Conservation (phyloP, 106 monocot species). For the Platanthera zijinensis region DNA sequence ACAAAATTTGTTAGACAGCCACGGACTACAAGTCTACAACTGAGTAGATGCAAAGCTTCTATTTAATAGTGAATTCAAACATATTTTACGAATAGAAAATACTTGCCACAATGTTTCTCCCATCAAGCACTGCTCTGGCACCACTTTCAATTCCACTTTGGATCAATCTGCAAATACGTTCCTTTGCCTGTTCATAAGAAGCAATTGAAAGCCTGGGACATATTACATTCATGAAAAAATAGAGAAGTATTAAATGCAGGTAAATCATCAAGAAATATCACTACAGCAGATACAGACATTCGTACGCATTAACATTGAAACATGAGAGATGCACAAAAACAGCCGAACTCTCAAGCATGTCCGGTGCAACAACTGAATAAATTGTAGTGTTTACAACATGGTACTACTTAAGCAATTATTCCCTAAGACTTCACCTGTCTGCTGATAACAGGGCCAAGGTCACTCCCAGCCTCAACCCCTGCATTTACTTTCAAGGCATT, state of each 20-base stretch:
- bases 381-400: not conserved
- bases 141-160: constrained; percentile 82
- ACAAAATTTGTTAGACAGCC: not conserved
- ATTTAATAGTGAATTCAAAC: not conserved
- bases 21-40: not conserved
- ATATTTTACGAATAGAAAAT: not conserved
- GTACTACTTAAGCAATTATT: not conserved
- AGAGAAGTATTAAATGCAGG: not conserved
- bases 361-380: not conserved
- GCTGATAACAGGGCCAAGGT: constrained; percentile 95
- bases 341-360: not conserved
- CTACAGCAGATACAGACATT: not conserved
- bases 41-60: not conserved
- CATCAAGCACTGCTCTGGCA: constrained; percentile 85
- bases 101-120: constrained; percentile 81
- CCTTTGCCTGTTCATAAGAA: constrained; percentile 61
- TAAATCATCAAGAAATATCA: not conserved
- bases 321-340: not conserved
- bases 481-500: constrained; percentile 67
- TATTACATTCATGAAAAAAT: not conserved
- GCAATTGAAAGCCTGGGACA: not conserved
- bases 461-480: constrained; percentile 73
- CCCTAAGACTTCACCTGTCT: constrained; percentile 44
- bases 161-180: constrained; percentile 81
- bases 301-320: not conserved